These are phyloP conservation scores for Linnemannia hyalina DNA, from an alignment of 192 early-diverging fungal genomes.

Conservation along the genomic window DNA sequence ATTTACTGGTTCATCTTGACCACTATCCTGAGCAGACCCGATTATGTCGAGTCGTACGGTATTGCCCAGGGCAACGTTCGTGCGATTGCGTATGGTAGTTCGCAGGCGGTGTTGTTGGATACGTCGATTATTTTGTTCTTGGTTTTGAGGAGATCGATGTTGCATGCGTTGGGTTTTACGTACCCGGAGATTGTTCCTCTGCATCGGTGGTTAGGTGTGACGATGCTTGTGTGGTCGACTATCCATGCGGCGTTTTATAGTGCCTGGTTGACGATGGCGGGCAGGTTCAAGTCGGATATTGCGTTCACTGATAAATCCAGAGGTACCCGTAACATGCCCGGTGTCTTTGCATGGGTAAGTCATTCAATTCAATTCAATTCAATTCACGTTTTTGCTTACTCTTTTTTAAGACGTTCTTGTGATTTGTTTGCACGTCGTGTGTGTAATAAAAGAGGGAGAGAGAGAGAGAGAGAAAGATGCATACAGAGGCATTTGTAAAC, in stretches of 20 bases:
- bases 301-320: constrained; percentile 42
- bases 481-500: neutral
- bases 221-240: constrained; percentile 38
- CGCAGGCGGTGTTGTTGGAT: constrained; percentile 45
- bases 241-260: constrained; percentile 30
- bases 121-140: constrained; percentile 51
- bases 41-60: neutral
- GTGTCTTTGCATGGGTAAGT: constrained; percentile 52
- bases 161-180: constrained; percentile 45
- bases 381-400: neutral
- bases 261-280: constrained; percentile 22
- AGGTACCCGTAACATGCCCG: constrained; percentile 53
- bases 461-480: neutral
- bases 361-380: neutral
- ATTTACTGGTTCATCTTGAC: constrained; percentile 47
- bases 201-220: constrained; percentile 49
- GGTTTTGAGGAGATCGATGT: constrained; percentile 45
- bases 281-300: constrained; percentile 21
- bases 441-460: neutral
- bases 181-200: constrained; percentile 43
- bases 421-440: neutral
- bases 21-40: neutral
- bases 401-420: neutral
- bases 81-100: constrained; percentile 33
- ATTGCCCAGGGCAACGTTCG: neutral